Evolutionary conservation across 1,284 basidiomycete genomes (phyloP).

Genomic region (Ustilago trichophora): DNA sequence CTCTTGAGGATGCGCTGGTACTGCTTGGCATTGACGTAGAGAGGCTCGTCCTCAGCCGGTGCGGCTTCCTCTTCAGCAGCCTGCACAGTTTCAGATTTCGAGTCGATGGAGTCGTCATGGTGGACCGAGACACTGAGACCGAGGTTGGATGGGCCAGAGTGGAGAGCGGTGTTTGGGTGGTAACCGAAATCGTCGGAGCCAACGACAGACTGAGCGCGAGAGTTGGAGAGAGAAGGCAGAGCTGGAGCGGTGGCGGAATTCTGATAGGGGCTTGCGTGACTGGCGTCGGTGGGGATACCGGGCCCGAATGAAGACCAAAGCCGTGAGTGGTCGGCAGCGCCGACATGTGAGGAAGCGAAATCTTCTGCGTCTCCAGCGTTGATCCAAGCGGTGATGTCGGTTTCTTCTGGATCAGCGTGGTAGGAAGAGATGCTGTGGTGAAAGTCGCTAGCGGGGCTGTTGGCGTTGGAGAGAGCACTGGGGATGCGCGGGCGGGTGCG

Average conservation of each 20-base stretch:
- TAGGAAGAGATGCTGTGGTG: constrained; percentile 45
- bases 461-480: constrained; percentile 32
- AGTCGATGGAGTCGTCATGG: constrained; percentile 15
- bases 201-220: constrained; percentile 29
- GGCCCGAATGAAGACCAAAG: constrained; percentile 47
- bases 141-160: constrained; percentile 27
- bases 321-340: constrained; percentile 28
- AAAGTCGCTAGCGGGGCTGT: constrained; percentile 44
- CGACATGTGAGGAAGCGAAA: constrained; percentile 14
- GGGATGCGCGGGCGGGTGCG: constrained; percentile 36
- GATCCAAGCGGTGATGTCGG: constrained; percentile 52
- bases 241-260: constrained; percentile 14
- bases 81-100: constrained; percentile 9
- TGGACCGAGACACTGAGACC: constrained; percentile 29
- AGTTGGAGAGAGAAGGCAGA: constrained; percentile 25
- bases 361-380: constrained; percentile 47
- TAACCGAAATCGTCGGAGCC: constrained; percentile 42
- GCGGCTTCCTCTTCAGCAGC: constrained; percentile 13
- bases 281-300: constrained; percentile 18
- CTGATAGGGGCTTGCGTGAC: constrained; percentile 26
- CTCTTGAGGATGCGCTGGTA: constrained; percentile 64
- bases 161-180: constrained; percentile 16
- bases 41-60: constrained; percentile 58
- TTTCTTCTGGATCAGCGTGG: constrained; percentile 40
- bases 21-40: constrained; percentile 65